A percentile compares a stretch with the other conserved stretches of the same genome.
These are phyloP conservation scores for Fusarium floridanum DNA, from an alignment of 2,329 filamentous ascomycete species.

Conservation along the genomic window DNA sequence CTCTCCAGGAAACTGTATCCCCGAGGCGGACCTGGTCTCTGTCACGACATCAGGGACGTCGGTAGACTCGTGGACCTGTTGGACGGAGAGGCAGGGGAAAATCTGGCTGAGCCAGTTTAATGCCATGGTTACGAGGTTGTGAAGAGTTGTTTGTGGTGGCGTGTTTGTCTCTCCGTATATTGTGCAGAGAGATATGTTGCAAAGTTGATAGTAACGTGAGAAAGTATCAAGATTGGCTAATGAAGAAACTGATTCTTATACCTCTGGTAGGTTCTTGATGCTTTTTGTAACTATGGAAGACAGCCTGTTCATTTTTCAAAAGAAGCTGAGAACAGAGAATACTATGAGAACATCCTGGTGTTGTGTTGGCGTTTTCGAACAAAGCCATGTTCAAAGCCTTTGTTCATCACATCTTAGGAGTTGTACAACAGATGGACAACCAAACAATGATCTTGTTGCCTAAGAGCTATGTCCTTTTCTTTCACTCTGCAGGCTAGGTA, in stretches of 20 bases:
- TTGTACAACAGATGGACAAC: background rate
- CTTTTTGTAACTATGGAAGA: background rate
- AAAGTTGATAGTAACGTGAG: background rate
- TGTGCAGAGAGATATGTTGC: background rate
- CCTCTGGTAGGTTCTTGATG: background rate
- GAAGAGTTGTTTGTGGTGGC: background rate
- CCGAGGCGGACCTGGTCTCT: background rate
- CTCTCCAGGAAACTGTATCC: background rate
- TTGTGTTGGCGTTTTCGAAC: slow-evolving; percentile 1
- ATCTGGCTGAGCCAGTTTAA: background rate
- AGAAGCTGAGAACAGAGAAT: background rate
- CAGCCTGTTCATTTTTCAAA: background rate
- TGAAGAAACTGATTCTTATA: background rate
- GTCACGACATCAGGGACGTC: background rate
- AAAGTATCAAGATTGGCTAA: background rate
- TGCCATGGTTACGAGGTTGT: background rate
- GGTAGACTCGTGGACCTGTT: background rate
- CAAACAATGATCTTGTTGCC: background rate
- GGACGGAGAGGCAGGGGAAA: background rate
- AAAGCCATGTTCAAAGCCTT: slow-evolving; percentile 13
- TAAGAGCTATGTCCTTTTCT: background rate
- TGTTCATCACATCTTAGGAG: slow-evolving; percentile 10
- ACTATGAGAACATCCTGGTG: background rate
- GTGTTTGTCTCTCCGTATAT: background rate
- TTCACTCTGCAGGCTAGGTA: background rate